Conservation (phyloP, 2,329 filamentous ascomycete species). For the Neofusicoccum sp. region DNA sequence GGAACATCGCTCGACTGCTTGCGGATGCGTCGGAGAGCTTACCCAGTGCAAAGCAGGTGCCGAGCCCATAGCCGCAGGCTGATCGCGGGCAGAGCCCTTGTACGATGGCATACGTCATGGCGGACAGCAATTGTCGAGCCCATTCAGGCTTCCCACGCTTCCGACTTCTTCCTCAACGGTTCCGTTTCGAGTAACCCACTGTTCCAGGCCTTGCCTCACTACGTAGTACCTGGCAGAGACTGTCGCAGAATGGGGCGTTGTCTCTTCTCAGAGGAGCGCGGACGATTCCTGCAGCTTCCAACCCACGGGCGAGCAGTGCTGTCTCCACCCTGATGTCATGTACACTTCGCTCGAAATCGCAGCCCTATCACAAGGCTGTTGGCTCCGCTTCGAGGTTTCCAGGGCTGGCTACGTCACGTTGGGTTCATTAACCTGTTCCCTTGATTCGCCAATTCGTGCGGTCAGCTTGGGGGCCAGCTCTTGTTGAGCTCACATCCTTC, state of each 20-base stretch:
- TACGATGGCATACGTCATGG: not conserved
- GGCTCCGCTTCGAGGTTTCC: not conserved
- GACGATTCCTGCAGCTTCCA: not conserved
- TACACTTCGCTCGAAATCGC: not conserved
- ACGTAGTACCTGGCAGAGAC: too few species aligned
- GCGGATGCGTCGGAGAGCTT: not conserved
- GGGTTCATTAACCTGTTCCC: not conserved
- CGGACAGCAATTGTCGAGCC: not conserved
- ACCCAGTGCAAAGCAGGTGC: not conserved
- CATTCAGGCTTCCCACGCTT: not conserved
- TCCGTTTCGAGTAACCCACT: not conserved
- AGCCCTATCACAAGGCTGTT: slow-evolving; percentile 1
- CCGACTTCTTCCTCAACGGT: not conserved
- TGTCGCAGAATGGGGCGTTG: too few species aligned
- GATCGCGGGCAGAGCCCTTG: not conserved
- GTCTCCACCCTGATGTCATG: slow-evolving; percentile 1
- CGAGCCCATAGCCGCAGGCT: not conserved
- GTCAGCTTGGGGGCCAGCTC: not conserved
- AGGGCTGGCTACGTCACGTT: not conserved
- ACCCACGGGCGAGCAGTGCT: not conserved
- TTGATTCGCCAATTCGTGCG: not conserved
- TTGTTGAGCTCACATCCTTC: not conserved
- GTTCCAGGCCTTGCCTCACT: not conserved
- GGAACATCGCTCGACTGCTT: not conserved
- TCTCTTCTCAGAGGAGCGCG: not conserved